These are phyloP conservation scores for Shiraia bambusicola DNA, from an alignment of 2,329 filamentous ascomycete species.

Conservation along the genomic window DNA sequence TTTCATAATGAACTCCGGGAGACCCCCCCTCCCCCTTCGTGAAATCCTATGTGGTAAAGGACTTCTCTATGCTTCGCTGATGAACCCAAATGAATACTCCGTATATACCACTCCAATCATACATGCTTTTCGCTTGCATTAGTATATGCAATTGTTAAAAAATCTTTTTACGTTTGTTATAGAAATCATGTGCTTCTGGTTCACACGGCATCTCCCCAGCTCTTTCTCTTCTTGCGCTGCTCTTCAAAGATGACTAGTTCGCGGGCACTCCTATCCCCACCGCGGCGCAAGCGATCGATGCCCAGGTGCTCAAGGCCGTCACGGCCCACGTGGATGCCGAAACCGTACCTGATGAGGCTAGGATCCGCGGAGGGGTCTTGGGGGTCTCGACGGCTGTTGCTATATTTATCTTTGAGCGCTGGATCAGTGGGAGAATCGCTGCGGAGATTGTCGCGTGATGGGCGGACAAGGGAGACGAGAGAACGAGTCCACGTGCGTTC, in stretches of 20 bases:
- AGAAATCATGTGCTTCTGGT: background rate
- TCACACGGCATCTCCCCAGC: constrained; percentile 22
- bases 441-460: constrained; percentile 29
- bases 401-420: constrained; percentile 19
- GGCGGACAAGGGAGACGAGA: constrained; percentile 32
- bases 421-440: constrained; percentile 25
- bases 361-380: constrained; percentile 37
- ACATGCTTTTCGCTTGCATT: no score
- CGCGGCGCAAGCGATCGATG: constrained; percentile 56
- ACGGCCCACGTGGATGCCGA: constrained; percentile 59
- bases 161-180: no score
- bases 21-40: background rate
- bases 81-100: no score
- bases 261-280: constrained; percentile 33
- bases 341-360: constrained; percentile 52
- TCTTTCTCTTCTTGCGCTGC: constrained; percentile 31
- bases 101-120: no score
- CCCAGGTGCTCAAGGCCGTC: constrained; percentile 63
- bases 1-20: no score
- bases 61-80: background rate
- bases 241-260: constrained; percentile 43
- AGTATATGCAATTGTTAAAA: no score
- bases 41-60: background rate
- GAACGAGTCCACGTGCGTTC: constrained; percentile 39
- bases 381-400: constrained; percentile 11